Evolutionary conservation across 2,329 filamentous ascomycete genomes (phyloP), one percentile per base, ranked within the genome.

Genomic region (Gnomoniopsis smithogilvyi): DNA sequence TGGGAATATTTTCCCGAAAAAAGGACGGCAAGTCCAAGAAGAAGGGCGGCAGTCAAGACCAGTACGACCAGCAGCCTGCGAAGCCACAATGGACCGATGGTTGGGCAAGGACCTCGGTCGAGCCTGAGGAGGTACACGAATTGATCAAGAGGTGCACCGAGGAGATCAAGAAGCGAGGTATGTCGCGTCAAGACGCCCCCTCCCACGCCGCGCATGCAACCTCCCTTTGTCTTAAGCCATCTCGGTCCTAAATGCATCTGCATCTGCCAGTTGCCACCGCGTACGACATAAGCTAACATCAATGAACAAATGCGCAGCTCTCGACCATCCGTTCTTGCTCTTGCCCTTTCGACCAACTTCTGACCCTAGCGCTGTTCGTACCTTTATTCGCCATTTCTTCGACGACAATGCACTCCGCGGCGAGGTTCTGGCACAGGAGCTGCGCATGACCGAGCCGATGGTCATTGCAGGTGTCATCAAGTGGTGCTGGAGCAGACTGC

Each of bases 401-500:
- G 90, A 89, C 69, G 80, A 85, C 59, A 72, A 81, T 77, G 75
- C 88, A 61, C 78, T 89, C 38, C 82, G 79, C 50, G 92, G 92
- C 48, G 88, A 92, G 62, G 76, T 78, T 50, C 80, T 99, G 70
- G 78, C 83, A 62, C 92, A 95, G 73, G 95, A 99, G 76, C 79
- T 99, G 66, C 90, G 93, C 63, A 87, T 99, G 78, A 91, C 90
- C 26, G 94, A 97, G 74, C 92, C 94, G 60, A 92, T 96, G 89
- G 94, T 96, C 58, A 84, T 99, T 56, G 93, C 92, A 64, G 95
- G 93, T 67, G 92, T 97, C 46, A 81, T 95, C 64, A 99, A 98
- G 79, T 99, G 95, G 95, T 98, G 94, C 74, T 99, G 95, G 95
- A 93, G 91, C 72, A 86, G 95, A 75, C 79, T 99, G 53, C 86